Conservation (phyloP, 345 rosid species). For the Erucastrum elatum region DNA sequence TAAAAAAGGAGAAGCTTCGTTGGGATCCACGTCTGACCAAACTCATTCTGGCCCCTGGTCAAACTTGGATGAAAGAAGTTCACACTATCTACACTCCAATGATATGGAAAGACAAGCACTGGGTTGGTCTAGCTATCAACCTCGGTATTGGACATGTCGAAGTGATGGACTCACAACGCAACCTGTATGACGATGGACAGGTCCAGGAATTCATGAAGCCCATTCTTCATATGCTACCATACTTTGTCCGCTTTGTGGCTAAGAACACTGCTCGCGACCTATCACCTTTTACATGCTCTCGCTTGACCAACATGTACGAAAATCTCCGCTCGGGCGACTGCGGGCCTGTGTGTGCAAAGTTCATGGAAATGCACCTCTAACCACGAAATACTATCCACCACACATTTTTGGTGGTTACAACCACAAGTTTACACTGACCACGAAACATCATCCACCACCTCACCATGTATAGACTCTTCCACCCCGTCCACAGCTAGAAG, state of each 20-base stretch:
- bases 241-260: not conserved
- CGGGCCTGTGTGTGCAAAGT: not conserved
- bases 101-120: not conserved
- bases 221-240: not conserved
- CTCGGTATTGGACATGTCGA: not conserved
- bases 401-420: no score
- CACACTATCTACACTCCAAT: not conserved
- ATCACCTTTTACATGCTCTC: not conserved
- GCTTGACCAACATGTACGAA: not conserved
- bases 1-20: not conserved
- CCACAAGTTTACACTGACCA: no score
- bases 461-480: no score
- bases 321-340: not conserved
- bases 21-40: not conserved
- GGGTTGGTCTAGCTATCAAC: not conserved
- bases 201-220: not conserved
- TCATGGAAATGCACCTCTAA: not conserved
- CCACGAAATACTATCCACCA: no score
- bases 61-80: not conserved
- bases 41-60: not conserved
- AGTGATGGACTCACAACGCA: not conserved
- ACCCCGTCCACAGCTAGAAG: no score
- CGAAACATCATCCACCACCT: no score
- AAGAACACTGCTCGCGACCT: not conserved
- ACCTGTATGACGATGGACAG: not conserved